Evolutionary conservation across 768 basidiomycete species (phyloP), one percentile per base, ranked within the genome.

Genomic region (Scleroderma citrinum): DNA sequence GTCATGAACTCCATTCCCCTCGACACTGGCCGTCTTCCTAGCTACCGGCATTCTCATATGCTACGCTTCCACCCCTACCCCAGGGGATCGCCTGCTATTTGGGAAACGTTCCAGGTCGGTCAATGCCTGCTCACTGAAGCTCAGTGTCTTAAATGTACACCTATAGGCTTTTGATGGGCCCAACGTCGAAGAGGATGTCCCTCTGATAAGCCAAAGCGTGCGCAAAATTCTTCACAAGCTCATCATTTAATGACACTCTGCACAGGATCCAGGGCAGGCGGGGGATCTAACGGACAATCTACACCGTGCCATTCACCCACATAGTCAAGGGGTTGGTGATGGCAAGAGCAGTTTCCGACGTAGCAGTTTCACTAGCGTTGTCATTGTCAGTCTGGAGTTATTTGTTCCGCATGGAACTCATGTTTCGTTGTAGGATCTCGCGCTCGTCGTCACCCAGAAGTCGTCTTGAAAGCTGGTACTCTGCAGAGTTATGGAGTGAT

Each of bases 11-110:
- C 43, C 11, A 2, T 20, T 6, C 43, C 19, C 7, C 16, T 30
- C 31, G 43, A 44, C 43, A 32, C 30, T 21, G 17, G 30, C 20
- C 29, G 52, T 7, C 20, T 53, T 20, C 52, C 52, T 17, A 51
- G 44, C 20, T 53, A 53, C 29, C 38, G 43, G 8, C 26, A 32
- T 16, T 51, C 52, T 3, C 13, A 51, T 13, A 32, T 53, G 39
- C 50, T 52, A 17, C 50, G 52, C 20, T 53, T 42, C 32, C 52
- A 53, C 34, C 52, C 52, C 30, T 53, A 53, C 34, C 52, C 52
- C 2, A 48, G 52, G 16, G 31, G 30, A 7, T 23, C 42, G 17
- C 20, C 40, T 20, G 24, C 11, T 24, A 13, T 23, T 42, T 5
- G 16, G 24, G 40, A 42, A 7, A 13, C 40, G 23, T n/a, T 29